These are phyloP conservation scores for Blakeslea trispora DNA, from an alignment of 371 early-diverging fungal genomes.

Conservation along the genomic window DNA sequence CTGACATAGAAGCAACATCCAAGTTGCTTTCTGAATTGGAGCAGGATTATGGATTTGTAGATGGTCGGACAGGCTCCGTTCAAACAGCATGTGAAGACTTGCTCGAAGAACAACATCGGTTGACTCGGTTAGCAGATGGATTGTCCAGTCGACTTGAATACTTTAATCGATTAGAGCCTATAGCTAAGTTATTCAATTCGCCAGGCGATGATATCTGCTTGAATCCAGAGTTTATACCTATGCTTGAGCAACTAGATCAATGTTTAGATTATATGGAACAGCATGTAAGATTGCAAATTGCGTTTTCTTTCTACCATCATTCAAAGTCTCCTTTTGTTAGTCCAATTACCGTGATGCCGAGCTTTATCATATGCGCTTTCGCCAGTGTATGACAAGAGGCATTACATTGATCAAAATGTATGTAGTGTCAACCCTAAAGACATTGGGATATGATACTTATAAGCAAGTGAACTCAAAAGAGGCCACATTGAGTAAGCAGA, in stretches of 20 bases:
- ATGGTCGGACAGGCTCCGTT: slow-evolving; percentile 70
- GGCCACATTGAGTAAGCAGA: slow-evolving; percentile 36
- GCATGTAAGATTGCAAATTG: slow-evolving; percentile 64
- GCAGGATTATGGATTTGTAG: slow-evolving; percentile 72
- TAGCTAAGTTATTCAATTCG: slow-evolving; percentile 73
- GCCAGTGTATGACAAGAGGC: slow-evolving; percentile 88
- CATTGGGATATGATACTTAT: slow-evolving; percentile 61
- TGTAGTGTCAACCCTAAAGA: slow-evolving; percentile 68
- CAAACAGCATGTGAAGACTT: slow-evolving; percentile 79
- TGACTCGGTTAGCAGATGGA: slow-evolving; percentile 67
- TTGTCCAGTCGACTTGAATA: slow-evolving; percentile 66
- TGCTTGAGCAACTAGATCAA: slow-evolving; percentile 74
- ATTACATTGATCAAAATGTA: slow-evolving; percentile 90
- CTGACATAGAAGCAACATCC: slow-evolving; percentile 54
- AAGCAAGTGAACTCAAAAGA: slow-evolving; percentile 45
- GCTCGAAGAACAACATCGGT: slow-evolving; percentile 66
- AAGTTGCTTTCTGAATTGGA: slow-evolving; percentile 61
- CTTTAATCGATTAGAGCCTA: slow-evolving; percentile 82
- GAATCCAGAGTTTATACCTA: slow-evolving; percentile 75
- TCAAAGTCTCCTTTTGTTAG: slow-evolving; percentile 43
- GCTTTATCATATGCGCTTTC: slow-evolving; percentile 86
- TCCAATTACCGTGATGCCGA: slow-evolving; percentile 81
- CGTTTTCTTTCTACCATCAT: too few species aligned
- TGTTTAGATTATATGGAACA: slow-evolving; percentile 77
- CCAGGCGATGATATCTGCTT: slow-evolving; percentile 84